These are phyloP conservation scores for Calophaca sinica DNA, from an alignment of 306 rosid genomes.

Conservation along the genomic window DNA sequence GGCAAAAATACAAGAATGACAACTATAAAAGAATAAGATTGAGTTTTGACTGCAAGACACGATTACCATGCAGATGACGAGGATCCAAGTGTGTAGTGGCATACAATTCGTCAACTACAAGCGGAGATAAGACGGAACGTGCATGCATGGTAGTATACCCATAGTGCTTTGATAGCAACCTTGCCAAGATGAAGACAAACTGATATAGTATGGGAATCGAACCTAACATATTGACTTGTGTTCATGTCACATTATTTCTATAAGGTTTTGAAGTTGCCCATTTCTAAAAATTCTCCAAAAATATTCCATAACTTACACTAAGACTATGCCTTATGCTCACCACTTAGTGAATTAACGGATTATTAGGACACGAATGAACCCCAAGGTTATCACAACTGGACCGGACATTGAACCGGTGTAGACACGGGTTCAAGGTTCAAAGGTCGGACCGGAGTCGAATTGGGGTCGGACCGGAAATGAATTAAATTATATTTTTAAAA, in stretches of 20 bases:
- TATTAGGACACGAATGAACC: no score
- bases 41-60: constrained; percentile 15
- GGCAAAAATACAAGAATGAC: constrained; percentile 20
- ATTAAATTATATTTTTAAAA: no score
- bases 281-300: background rate
- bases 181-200: constrained; percentile 5
- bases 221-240: constrained; percentile 46
- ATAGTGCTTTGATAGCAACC: constrained; percentile 33
- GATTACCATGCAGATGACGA: constrained; percentile 22
- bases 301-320: background rate
- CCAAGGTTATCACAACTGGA: no score
- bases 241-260: background rate
- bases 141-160: constrained; percentile 29
- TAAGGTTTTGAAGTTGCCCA: background rate
- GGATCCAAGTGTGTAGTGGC: constrained; percentile 44
- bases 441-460: no score
- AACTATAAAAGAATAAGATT: background rate
- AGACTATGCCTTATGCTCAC: no score
- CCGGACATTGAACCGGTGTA: no score
- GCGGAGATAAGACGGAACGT: constrained; percentile 38
- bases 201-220: constrained; percentile 21
- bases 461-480: no score
- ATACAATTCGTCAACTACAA: constrained; percentile 23
- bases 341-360: no score
- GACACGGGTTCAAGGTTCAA: no score